Conservation (phyloP, 2,329 filamentous ascomycete genomes). For the Fusarium nisikadoi region DNA sequence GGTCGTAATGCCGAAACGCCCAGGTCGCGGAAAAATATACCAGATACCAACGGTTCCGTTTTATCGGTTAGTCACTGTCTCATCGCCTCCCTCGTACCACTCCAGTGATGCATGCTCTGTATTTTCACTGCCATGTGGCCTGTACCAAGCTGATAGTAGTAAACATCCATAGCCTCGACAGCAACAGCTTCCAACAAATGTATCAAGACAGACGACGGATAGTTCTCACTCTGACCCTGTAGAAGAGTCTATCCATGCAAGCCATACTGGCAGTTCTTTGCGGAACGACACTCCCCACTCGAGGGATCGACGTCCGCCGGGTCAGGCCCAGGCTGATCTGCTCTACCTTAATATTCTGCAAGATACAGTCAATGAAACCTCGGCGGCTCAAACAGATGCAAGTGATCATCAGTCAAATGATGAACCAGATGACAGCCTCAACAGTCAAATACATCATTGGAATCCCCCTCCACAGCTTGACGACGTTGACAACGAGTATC, state of each 20-base stretch:
- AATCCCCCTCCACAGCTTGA: slow-evolving; percentile 9
- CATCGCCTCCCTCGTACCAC: background rate
- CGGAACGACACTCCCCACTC: background rate
- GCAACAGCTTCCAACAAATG: background rate
- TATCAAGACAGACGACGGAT: background rate
- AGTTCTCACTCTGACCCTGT: background rate
- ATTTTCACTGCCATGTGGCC: background rate
- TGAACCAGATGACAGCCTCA: background rate
- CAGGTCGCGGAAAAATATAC: background rate
- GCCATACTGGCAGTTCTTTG: background rate
- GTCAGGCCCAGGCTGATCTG: slow-evolving; percentile 1
- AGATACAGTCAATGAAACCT: slow-evolving; percentile 1
- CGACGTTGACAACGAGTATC: slow-evolving; percentile 24
- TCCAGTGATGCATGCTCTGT: background rate
- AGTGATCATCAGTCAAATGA: background rate
- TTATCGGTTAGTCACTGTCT: background rate
- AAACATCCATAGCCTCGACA: background rate
- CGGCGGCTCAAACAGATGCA: fast-evolving
- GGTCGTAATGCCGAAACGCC: background rate
- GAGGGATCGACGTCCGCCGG: fast-evolving
- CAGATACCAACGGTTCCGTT: background rate
- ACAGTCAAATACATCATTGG: slow-evolving; percentile 11
- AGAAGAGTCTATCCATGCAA: background rate
- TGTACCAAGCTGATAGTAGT: background rate
- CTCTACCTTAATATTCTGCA: slow-evolving; percentile 33